These are phyloP conservation scores for Pythium dissimile DNA, from an alignment of 352 stramenopile genomes.

Conservation along the genomic window DNA sequence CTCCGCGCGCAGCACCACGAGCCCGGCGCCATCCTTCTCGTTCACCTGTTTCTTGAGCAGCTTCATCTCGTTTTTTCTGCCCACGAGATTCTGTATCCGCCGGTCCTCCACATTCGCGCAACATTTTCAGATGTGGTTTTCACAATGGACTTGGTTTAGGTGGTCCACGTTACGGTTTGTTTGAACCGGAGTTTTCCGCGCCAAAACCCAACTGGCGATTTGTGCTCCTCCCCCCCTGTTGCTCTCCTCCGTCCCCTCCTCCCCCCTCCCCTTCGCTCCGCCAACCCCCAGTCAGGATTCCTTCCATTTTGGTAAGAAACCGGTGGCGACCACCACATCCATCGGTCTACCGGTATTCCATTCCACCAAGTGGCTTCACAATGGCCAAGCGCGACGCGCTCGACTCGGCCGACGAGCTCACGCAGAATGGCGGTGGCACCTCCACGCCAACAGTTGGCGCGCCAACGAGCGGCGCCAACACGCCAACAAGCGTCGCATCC, in stretches of 20 bases:
- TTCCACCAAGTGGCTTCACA: constrained; percentile 18
- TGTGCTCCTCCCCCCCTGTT: not conserved
- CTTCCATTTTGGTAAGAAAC: constrained; percentile 20
- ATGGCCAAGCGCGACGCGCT: constrained; percentile 24
- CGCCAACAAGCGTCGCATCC: constrained; percentile 1
- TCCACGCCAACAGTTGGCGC: constrained; percentile 1
- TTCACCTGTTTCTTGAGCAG: constrained; percentile 90
- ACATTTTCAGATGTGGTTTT: constrained; percentile 11
- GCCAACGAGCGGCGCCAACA: constrained; percentile 4
- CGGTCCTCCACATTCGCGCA: no score
- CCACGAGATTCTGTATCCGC: no score
- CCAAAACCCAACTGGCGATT: not conserved
- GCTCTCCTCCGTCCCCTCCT: not conserved
- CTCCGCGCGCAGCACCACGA: constrained; percentile 91
- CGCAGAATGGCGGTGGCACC: not conserved
- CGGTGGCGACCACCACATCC: constrained; percentile 11
- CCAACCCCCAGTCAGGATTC: not conserved
- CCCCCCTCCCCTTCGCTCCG: constrained; percentile 4
- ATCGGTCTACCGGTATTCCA: constrained; percentile 24
- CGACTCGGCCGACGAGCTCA: constrained; percentile 16
- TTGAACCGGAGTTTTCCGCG: constrained; percentile 16
- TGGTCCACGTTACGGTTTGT: constrained; percentile 13
- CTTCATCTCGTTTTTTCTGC: constrained; percentile 70
- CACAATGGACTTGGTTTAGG: constrained; percentile 2
- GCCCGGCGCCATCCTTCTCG: constrained; percentile 94